Base-by-base conservation (phyloP, 2,329 filamentous ascomycete species). In the Elsinoe ampelina region DNA sequence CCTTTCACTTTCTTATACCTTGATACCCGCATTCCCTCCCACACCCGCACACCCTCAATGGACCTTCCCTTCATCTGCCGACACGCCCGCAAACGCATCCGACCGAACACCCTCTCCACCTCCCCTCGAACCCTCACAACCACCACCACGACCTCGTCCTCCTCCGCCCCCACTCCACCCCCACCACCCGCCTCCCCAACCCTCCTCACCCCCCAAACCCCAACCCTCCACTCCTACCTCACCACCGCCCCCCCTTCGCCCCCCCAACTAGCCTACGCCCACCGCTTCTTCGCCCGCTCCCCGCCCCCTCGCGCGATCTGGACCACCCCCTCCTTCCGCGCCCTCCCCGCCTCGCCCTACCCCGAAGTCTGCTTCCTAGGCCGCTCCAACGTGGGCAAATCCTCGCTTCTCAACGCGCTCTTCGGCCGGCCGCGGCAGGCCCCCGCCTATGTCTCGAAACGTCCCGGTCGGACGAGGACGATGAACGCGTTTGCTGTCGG, bases 371-470 rank as follows among this genome's bases (percentile, higher is more conserved):
- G 79, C 39, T 86, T 89, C 65, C 74, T 88, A 3, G 85, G 85
- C 15, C 78, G 85, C 47, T 83, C 80, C 38, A 89, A 89, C 64
- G 84, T 86, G 5, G 85, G 85, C 55, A 88, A 89, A 70, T 82
- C 78, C 55, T 80, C 77, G 1, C 66, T 88, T 3, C 72, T 88
- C 22, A 89, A 89, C 65, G 80, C 81, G 2, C 70, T 88, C 7
- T 76, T 85, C 67, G 65, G 72, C 57, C 63, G 74, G 0, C 63
- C 65, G 0, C 63, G 63, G 11, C 55, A 63, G 7, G 59, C 72
- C 13, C 67, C 80, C 12, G 82, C 80, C 57, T 73, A 76, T 63
- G 82, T 81, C 0, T 81, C 77, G 3, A 77, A 76, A 2, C 80
- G 79, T 15, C 81, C 81, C 0, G 84, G 84, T 0, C 74, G 80